Percentiles rank a stretch among this genome's conserved stretches.
These are phyloP conservation scores for Kodamaea laetipori DNA, from an alignment of 805 yeast genomes.

Conservation along the genomic window DNA sequence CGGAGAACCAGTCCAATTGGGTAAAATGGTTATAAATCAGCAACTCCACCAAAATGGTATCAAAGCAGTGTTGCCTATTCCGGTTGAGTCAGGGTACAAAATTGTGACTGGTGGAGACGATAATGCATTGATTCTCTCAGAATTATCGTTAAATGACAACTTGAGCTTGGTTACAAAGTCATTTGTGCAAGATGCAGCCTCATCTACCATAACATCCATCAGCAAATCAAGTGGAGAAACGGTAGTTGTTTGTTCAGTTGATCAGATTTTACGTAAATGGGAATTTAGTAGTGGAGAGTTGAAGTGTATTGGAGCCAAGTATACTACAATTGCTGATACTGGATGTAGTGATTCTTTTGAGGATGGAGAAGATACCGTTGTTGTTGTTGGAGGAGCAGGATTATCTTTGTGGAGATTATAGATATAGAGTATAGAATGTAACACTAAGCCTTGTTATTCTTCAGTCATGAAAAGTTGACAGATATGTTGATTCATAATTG, in stretches of 20 bases:
- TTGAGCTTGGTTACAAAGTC: slow-evolving; percentile 28
- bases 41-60: slow-evolving; percentile 85
- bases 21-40: slow-evolving; percentile 29
- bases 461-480: not conserved
- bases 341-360: slow-evolving; percentile 60
- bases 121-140: slow-evolving; percentile 55
- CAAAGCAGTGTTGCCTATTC: slow-evolving; percentile 52
- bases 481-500: too few relatives aligned
- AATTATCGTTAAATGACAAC: slow-evolving; percentile 17
- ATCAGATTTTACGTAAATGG: slow-evolving; percentile 79
- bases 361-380: slow-evolving; percentile 29
- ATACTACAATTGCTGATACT: slow-evolving; percentile 89
- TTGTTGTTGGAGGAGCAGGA: slow-evolving; percentile 81
- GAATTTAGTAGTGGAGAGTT: slow-evolving; percentile 18
- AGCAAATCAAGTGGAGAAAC: slow-evolving; percentile 28
- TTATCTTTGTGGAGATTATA: slow-evolving; percentile 43
- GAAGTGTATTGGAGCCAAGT: slow-evolving; percentile 40
- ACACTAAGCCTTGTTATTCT: too few relatives aligned
- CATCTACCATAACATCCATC: slow-evolving; percentile 82
- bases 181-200: slow-evolving; percentile 63
- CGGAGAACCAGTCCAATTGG: not conserved
- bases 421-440: slow-evolving; percentile 2
- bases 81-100: slow-evolving; percentile 18
- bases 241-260: slow-evolving; percentile 73
- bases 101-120: slow-evolving; percentile 92